Percentiles rank a stretch among this genome's conserved stretches.
Conservation (phyloP, 768 basidiomycete species). For the Mycena alexandri region DNA sequence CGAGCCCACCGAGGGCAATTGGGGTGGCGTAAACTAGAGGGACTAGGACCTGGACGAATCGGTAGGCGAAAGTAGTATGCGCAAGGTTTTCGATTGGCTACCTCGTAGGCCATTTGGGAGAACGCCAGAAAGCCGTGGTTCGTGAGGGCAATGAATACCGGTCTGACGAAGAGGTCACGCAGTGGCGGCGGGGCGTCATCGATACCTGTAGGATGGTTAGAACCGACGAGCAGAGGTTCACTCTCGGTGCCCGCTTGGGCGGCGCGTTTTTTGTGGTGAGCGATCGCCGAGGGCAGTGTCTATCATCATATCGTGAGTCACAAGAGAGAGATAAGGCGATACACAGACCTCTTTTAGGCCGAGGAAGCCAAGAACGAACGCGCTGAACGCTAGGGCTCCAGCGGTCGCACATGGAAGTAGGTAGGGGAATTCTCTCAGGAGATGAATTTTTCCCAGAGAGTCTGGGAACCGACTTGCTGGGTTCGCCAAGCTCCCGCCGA, state of each 20-base stretch:
- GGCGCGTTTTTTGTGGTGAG: slow-evolving; percentile 34
- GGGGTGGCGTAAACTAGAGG: slow-evolving; percentile 56
- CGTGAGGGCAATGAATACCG: slow-evolving; percentile 23
- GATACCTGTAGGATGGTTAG: background rate
- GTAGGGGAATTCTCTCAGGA: slow-evolving; percentile 38
- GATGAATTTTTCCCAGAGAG: slow-evolving; percentile 22
- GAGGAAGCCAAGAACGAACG: slow-evolving; percentile 32
- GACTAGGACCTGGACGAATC: slow-evolving; percentile 13
- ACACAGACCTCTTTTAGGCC: slow-evolving; percentile 39
- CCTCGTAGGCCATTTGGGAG: slow-evolving; percentile 30
- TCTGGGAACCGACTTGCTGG: slow-evolving; percentile 34
- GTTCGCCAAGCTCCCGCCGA: slow-evolving; percentile 37
- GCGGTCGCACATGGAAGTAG: slow-evolving; percentile 37
- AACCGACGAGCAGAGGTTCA: slow-evolving; percentile 17
- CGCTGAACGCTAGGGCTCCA: slow-evolving; percentile 27
- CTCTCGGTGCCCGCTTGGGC: slow-evolving; percentile 19
- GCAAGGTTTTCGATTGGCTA: background rate
- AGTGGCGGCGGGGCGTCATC: slow-evolving; percentile 15
- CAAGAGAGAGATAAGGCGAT: no score
- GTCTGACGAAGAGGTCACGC: slow-evolving; percentile 26
- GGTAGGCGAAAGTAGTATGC: background rate
- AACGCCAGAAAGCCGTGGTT: slow-evolving; percentile 28
- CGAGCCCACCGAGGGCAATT: slow-evolving; percentile 62
- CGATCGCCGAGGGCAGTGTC: slow-evolving; percentile 32
- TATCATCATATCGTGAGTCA: background rate